These are phyloP conservation scores for Mycena vulgaris DNA, from an alignment of 768 basidiomycete genomes.

Conservation along the genomic window DNA sequence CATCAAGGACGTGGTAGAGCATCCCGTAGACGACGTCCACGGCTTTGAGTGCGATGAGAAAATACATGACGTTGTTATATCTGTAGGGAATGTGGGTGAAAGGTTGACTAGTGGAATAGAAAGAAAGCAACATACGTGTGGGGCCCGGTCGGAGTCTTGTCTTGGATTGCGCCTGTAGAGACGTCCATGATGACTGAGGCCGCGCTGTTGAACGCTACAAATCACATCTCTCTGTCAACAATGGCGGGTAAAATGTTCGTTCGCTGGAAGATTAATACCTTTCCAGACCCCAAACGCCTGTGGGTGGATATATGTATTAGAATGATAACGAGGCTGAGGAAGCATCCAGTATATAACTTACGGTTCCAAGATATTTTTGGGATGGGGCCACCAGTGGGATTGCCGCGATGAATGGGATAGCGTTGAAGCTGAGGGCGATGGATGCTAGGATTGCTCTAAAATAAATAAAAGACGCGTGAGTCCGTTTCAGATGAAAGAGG, in stretches of 20 bases:
- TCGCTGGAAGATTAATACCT: too few species aligned
- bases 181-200: conserved; percentile 28
- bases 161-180: conserved; percentile 22
- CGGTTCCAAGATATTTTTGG: neutral
- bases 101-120: too few species aligned
- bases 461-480: neutral
- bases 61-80: conserved; percentile 25
- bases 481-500: too few species aligned
- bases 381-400: conserved; percentile 20
- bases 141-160: conserved; percentile 12
- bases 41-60: conserved; percentile 28
- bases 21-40: conserved; percentile 26
- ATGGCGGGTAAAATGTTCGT: too few species aligned
- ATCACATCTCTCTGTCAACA: neutral
- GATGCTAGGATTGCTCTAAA: conserved; percentile 18
- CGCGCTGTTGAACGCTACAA: conserved; percentile 23
- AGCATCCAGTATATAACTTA: too few species aligned
- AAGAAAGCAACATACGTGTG: neutral
- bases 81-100: neutral
- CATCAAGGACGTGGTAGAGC: conserved; percentile 15
- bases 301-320: too few species aligned
- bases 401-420: conserved; percentile 26
- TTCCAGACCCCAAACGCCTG: too few species aligned
- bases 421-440: conserved; percentile 26
- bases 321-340: too few species aligned